Evolutionary conservation across 2,329 filamentous ascomycete species (phyloP).

Genomic region (Xylariaceae sp.): DNA sequence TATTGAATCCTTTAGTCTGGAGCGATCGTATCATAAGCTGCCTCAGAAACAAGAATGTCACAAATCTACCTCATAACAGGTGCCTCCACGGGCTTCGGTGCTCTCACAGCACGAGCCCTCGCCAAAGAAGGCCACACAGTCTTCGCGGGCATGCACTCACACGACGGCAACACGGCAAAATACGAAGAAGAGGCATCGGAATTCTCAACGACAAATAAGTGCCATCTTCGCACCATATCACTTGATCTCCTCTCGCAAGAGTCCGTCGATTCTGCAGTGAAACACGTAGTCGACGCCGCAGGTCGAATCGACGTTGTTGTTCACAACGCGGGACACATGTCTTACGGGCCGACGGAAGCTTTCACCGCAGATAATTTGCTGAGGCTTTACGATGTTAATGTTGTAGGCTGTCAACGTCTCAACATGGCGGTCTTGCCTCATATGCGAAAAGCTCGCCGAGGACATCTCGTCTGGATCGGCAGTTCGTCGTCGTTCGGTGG

Average conservation of each 20-base stretch:
- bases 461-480: constrained; percentile 11
- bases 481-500: constrained; percentile 13
- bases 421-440: constrained; percentile 8
- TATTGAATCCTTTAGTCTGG: too few relatives aligned
- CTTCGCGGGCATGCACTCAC: constrained; percentile 14
- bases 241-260: constrained; percentile 12
- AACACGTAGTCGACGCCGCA: constrained; percentile 3
- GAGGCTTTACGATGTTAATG: constrained; percentile 14
- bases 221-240: constrained; percentile 6
- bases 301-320: constrained; percentile 11
- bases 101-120: constrained; percentile 11
- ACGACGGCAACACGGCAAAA: constrained; percentile 9
- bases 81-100: constrained; percentile 12
- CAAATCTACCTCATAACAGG: constrained; percentile 8
- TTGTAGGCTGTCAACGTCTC: constrained; percentile 13
- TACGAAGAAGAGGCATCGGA: constrained; percentile 7
- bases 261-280: constrained; percentile 10
- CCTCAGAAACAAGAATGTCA: too few relatives aligned
- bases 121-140: constrained; percentile 12
- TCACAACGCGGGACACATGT: constrained; percentile 15
- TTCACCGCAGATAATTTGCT: constrained; percentile 12
- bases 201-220: constrained; percentile 3
- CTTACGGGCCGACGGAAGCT: constrained; percentile 9
- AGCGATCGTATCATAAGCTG: too few relatives aligned
- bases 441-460: constrained; percentile 8